Conservation (phyloP, 1,139 yeast genomes). For the Blastobotrys capitulatus region DNA sequence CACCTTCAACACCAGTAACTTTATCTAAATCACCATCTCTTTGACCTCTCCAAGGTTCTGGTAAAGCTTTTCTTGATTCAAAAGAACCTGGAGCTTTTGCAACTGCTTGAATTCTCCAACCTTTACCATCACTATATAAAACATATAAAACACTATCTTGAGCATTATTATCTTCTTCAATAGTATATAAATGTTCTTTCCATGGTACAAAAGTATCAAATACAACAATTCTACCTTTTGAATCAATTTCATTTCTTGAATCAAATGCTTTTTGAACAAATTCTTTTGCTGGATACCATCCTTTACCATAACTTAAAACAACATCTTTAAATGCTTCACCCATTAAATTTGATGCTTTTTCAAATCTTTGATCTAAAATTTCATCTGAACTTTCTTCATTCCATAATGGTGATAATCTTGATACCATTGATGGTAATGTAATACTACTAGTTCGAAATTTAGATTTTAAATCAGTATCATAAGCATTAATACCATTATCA, state of each 20-base stretch:
- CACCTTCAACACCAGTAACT: conserved; percentile 68
- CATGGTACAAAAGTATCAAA: conserved; percentile 80
- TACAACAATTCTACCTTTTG: conserved; percentile 65
- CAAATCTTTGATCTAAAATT: conserved; percentile 61
- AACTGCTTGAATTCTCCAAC: conserved; percentile 92
- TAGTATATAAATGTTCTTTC: conserved; percentile 82
- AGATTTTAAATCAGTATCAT: conserved; percentile 40
- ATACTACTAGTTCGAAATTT: conserved; percentile 43
- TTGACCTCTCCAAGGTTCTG: conserved; percentile 89
- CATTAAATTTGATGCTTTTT: conserved; percentile 71
- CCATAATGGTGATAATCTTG: conserved; percentile 85
- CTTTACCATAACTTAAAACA: conserved; percentile 66
- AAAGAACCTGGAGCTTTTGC: conserved; percentile 70
- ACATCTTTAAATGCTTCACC: conserved; percentile 70
- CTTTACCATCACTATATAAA: conserved; percentile 64
- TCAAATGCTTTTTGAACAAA: conserved; percentile 67
- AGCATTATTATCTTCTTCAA: conserved; percentile 55
- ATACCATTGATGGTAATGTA: conserved; percentile 72
- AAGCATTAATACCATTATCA: conserved; percentile 86
- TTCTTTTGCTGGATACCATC: conserved; percentile 89
- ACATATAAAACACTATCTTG: conserved; percentile 67
- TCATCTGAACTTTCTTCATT: conserved; percentile 48
- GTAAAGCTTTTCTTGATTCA: conserved; percentile 79
- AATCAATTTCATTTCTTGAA: conserved; percentile 31
- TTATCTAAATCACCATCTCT: conserved; percentile 78